These are phyloP conservation scores for Populus hybrid DNA, from an alignment of 441 rosid genomes.

Conservation along the genomic window DNA sequence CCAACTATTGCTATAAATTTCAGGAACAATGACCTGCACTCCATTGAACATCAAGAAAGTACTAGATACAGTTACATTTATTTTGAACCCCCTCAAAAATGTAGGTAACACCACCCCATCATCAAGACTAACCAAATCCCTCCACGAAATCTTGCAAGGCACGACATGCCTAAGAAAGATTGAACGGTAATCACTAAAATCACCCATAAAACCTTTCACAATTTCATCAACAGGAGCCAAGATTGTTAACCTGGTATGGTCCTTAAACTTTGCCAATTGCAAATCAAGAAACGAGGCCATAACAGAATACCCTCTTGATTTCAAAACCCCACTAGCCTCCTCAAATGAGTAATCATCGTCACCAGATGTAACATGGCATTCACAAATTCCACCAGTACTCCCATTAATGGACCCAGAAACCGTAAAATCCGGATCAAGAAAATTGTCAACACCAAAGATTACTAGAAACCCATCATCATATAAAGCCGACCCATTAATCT, in stretches of 20 bases:
- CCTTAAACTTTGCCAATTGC: slow-evolving; percentile 25
- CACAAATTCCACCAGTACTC: not conserved
- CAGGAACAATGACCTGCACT: slow-evolving; percentile 9
- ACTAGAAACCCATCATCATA: slow-evolving; percentile 37
- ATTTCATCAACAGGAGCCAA: slow-evolving; percentile 35
- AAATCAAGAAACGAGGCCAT: slow-evolving; percentile 42
- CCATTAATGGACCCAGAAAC: not conserved
- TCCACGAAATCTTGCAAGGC: slow-evolving; percentile 28
- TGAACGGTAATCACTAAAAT: slow-evolving; percentile 9
- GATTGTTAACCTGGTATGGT: slow-evolving; percentile 23
- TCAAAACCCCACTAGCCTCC: slow-evolving; percentile 20
- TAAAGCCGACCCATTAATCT: slow-evolving; percentile 14
- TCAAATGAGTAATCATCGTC: slow-evolving; percentile 8
- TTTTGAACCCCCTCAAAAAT: slow-evolving; percentile 22
- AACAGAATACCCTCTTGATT: slow-evolving; percentile 28
- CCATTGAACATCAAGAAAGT: slow-evolving; percentile 18
- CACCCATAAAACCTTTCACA: not conserved
- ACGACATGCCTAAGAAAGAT: slow-evolving; percentile 33
- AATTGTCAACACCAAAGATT: slow-evolving; percentile 32
- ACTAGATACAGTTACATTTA: slow-evolving; percentile 16
- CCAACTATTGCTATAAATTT: slow-evolving; percentile 28
- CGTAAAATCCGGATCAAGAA: slow-evolving; percentile 32
- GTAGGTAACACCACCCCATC: slow-evolving; percentile 19
- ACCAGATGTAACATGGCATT: slow-evolving; percentile 5
- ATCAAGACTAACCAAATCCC: slow-evolving; percentile 17